Conservation (phyloP, 2,329 filamentous ascomycete genomes). For the Daldinia sp. region DNA sequence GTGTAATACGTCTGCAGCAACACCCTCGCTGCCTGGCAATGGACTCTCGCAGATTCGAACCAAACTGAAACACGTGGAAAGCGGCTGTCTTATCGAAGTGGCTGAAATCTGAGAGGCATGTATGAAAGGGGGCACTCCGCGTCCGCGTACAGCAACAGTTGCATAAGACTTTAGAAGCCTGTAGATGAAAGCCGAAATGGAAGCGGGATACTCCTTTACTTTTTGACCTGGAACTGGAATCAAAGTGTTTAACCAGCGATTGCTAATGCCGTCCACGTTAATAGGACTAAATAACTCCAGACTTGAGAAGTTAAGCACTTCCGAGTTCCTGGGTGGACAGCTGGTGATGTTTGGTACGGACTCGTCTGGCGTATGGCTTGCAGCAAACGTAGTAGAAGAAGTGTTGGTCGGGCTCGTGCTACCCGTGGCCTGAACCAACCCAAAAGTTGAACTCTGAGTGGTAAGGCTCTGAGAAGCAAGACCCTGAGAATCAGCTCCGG, state of each 20-base stretch:
- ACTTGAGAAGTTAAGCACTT: conserved; percentile 51
- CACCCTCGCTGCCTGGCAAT: conserved; percentile 51
- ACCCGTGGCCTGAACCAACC: conserved; percentile 9
- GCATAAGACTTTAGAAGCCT: conserved; percentile 60
- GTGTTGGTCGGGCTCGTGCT: conserved; percentile 7
- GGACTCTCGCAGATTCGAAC: conserved; percentile 56
- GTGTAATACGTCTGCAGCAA: conserved; percentile 53
- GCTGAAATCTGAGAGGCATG: conserved; percentile 55
- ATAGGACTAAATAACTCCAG: conserved; percentile 60
- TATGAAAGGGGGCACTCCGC: conserved; percentile 58
- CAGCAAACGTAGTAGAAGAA: conserved; percentile 4
- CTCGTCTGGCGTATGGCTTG: conserved; percentile 8
- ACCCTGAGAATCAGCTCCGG: not conserved
- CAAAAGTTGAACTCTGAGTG: not conserved
- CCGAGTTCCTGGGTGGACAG: conserved; percentile 7
- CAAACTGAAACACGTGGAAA: conserved; percentile 58
- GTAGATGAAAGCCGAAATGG: conserved; percentile 56
- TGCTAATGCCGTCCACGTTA: conserved; percentile 60
- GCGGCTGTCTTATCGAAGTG: conserved; percentile 48
- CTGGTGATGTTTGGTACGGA: not conserved
- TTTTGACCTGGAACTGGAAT: conserved; percentile 59
- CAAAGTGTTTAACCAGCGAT: conserved; percentile 62
- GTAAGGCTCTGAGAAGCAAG: not conserved
- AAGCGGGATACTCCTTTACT: conserved; percentile 57
- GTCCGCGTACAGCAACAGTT: conserved; percentile 53